phyloP scores from a whole-genome alignment of 192 early-diverging fungal genomes.

The Backusella liffmaniae region DNA sequence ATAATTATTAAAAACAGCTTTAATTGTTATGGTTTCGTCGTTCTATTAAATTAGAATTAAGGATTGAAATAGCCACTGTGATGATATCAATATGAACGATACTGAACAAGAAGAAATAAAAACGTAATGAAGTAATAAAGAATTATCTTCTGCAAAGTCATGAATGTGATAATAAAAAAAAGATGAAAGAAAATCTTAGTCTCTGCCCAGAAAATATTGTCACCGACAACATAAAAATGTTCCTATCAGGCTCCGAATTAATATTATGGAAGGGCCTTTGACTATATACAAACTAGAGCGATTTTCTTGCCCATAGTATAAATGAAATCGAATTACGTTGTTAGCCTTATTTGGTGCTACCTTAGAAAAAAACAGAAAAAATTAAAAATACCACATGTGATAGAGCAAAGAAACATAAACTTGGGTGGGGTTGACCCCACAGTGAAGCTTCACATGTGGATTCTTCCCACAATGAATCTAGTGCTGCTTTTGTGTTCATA shows the following conservation, averaged over 20 bases:
- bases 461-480: constrained; percentile 1
- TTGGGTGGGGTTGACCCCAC: constrained; percentile 1
- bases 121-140: not conserved
- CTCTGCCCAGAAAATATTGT: not conserved
- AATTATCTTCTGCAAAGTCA: not conserved
- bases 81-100: too few relatives aligned
- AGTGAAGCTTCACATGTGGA: constrained; percentile 4
- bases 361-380: not conserved
- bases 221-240: not conserved
- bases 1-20: not conserved
- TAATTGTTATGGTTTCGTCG: not conserved
- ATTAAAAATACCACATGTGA: constrained; percentile 1
- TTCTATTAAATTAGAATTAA: too few relatives aligned
- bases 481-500: constrained; percentile 1
- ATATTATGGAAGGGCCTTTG: not conserved
- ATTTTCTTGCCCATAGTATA: not conserved
- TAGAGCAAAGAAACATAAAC: not conserved
- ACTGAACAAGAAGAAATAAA: too few relatives aligned
- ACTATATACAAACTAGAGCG: not conserved
- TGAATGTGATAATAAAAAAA: not conserved
- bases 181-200: not conserved
- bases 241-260: not conserved
- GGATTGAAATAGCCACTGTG: too few relatives aligned
- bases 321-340: not conserved
- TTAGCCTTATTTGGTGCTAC: not conserved